phyloP scores from a whole-genome alignment of 371 early-diverging fungal species.

The Rhizoclosmatium hyalinum region DNA sequence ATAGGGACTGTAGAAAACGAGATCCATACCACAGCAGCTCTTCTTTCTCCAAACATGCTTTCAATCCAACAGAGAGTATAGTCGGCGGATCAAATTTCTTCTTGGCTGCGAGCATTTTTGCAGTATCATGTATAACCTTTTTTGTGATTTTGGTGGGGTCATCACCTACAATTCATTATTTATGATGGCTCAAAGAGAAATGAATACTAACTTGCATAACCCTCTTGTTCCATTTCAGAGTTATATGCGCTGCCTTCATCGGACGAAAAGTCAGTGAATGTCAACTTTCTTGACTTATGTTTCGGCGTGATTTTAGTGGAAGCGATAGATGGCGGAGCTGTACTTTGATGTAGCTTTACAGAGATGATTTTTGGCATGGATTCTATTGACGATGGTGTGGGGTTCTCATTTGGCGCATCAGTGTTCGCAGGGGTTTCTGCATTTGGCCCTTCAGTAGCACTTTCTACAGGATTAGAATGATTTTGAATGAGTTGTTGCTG shows the following conservation, averaged over 20 bases:
- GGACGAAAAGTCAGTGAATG: neutral
- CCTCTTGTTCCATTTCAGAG: neutral
- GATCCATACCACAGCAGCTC: slow-evolving; percentile 25
- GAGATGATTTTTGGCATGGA: neutral
- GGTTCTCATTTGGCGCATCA: too few species aligned
- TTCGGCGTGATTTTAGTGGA: too few species aligned
- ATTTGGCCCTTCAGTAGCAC: too few species aligned
- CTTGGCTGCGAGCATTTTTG: slow-evolving; percentile 38
- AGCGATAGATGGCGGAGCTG: too few species aligned
- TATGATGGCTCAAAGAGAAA: neutral
- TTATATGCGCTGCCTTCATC: too few species aligned
- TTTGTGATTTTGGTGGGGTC: slow-evolving; percentile 28
- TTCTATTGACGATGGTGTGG: too few species aligned
- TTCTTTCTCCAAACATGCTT: slow-evolving; percentile 23
- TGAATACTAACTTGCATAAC: neutral
- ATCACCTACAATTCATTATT: slow-evolving; percentile 7
- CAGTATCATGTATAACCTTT: slow-evolving; percentile 30
- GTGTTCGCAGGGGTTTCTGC: too few species aligned
- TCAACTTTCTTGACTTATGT: neutral
- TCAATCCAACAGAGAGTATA: slow-evolving; percentile 36
- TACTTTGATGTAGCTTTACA: slow-evolving; percentile 1
- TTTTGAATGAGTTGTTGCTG: neutral
- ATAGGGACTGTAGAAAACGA: neutral
- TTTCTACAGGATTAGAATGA: too few species aligned
- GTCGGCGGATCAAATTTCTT: slow-evolving; percentile 44